A percentile compares a stretch with the other conserved stretches of the same genome.
These are phyloP conservation scores for Bidens hawaiensis DNA, from an alignment of 140 eudicot genomes.

Conservation along the genomic window DNA sequence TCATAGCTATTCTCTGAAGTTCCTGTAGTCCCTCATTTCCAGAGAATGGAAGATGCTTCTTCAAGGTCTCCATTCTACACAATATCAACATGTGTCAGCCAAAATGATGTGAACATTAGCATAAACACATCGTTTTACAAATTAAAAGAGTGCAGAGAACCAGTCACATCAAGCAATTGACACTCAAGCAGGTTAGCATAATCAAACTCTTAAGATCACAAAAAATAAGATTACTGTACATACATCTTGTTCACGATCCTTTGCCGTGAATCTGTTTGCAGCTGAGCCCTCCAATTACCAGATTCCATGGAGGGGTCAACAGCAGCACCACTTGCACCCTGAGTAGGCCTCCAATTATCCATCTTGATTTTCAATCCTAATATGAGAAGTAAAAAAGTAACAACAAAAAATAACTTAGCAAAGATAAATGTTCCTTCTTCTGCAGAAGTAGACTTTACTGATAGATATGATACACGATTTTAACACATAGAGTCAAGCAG, in stretches of 20 bases:
- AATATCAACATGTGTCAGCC: conserved; percentile 29
- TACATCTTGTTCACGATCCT: conserved; percentile 65
- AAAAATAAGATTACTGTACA: neutral
- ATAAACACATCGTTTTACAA: conserved; percentile 19
- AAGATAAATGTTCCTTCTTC: neutral
- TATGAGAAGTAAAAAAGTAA: neutral
- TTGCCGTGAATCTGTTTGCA: conserved; percentile 55
- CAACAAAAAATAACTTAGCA: neutral
- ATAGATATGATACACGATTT: neutral
- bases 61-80: conserved; percentile 47
- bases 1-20: conserved; percentile 35
- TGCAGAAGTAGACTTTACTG: neutral
- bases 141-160: conserved; percentile 1
- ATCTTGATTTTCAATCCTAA: conserved; percentile 22
- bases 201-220: conserved; percentile 6
- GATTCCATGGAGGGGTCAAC: conserved; percentile 42
- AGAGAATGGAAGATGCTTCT: conserved; percentile 38
- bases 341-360: conserved; percentile 63
- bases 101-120: neutral
- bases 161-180: neutral
- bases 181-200: conserved; percentile 6
- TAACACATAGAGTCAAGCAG: neutral
- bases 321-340: conserved; percentile 17
- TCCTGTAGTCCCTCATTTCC: conserved; percentile 39
- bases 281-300: conserved; percentile 67